Conservation (phyloP, 805 yeast genomes). For the Danielozyma ontarioensis region DNA sequence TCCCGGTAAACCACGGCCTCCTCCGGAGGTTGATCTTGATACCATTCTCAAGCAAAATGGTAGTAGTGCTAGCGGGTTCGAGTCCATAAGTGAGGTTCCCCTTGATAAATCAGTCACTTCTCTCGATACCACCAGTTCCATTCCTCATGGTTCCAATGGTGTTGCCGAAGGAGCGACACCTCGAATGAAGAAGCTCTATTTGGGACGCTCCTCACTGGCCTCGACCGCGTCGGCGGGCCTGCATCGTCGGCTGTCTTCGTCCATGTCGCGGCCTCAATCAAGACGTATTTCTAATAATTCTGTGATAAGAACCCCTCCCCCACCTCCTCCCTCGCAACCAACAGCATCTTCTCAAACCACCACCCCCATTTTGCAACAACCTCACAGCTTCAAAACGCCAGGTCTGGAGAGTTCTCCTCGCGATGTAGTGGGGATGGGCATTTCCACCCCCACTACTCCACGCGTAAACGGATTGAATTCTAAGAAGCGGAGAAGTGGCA, state of each 20-base stretch:
- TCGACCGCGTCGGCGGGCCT: slow-evolving; percentile 1
- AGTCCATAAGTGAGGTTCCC: slow-evolving; percentile 3
- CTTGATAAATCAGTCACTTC: slow-evolving; percentile 3
- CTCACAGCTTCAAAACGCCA: slow-evolving; percentile 5
- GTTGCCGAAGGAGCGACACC: background rate
- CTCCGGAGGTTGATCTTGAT: slow-evolving; percentile 10
- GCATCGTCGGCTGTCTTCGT: slow-evolving; percentile 1
- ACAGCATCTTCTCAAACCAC: slow-evolving; percentile 6
- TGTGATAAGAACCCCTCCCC: slow-evolving; percentile 18
- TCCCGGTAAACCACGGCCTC: slow-evolving; percentile 34
- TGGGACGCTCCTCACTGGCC: slow-evolving; percentile 3
- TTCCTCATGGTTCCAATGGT: background rate
- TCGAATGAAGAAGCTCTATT: background rate
- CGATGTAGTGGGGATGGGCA: slow-evolving; percentile 18
- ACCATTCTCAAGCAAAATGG: slow-evolving; percentile 9
- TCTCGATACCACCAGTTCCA: slow-evolving; percentile 2
- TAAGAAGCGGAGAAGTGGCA: slow-evolving; percentile 37
- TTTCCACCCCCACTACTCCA: slow-evolving; percentile 4
- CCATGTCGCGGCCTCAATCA: background rate
- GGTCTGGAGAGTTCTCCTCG: slow-evolving; percentile 14
- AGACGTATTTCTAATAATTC: slow-evolving; percentile 16
- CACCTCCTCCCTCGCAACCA: slow-evolving; percentile 8
- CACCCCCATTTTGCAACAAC: slow-evolving; percentile 11
- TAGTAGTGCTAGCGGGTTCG: slow-evolving; percentile 8
- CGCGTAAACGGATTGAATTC: background rate